phyloP scores from a whole-genome alignment of 2,329 filamentous ascomycete genomes.

The Aureobasidium namibiae region DNA sequence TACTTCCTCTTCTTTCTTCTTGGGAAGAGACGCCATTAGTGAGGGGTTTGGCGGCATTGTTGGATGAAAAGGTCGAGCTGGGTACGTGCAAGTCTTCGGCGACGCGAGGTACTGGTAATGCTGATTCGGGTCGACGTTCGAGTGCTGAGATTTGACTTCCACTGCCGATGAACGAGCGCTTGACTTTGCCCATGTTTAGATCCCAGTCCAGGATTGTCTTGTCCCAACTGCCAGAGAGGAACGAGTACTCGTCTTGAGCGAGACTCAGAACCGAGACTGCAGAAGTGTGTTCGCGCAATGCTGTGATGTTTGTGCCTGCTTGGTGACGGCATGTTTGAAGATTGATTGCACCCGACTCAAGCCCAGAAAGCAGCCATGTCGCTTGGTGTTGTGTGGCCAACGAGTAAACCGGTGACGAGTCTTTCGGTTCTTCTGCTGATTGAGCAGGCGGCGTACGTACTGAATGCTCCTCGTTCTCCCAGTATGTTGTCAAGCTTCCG shows the following conservation, averaged over 20 bases:
- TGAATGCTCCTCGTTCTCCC: conserved; percentile 86
- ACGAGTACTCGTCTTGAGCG: conserved; percentile 73
- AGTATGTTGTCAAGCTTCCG: conserved; percentile 89
- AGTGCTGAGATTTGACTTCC: conserved; percentile 82
- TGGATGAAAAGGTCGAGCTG: conserved; percentile 69
- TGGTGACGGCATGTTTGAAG: conserved; percentile 89
- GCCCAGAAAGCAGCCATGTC: conserved; percentile 81
- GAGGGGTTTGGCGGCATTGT: conserved; percentile 54
- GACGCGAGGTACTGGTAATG: conserved; percentile 65
- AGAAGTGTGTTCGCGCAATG: conserved; percentile 75
- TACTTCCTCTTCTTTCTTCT: conserved; percentile 22
- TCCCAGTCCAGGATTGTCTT: conserved; percentile 94
- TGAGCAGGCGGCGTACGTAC: conserved; percentile 24
- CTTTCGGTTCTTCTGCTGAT: conserved; percentile 42
- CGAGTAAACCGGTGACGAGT: conserved; percentile 80
- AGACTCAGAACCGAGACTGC: conserved; percentile 83
- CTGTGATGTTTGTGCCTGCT: conserved; percentile 81
- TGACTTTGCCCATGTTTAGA: conserved; percentile 71
- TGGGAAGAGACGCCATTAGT: conserved; percentile 29
- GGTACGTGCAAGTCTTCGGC: conserved; percentile 45
- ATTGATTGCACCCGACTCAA: conserved; percentile 88
- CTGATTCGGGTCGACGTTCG: conserved; percentile 72
- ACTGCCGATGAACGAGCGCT: conserved; percentile 66
- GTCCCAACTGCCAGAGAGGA: conserved; percentile 94
- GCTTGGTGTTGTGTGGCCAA: conserved; percentile 84